Base-by-base conservation (phyloP, 345 rosid species). In the Eutrema japonicum region DNA sequence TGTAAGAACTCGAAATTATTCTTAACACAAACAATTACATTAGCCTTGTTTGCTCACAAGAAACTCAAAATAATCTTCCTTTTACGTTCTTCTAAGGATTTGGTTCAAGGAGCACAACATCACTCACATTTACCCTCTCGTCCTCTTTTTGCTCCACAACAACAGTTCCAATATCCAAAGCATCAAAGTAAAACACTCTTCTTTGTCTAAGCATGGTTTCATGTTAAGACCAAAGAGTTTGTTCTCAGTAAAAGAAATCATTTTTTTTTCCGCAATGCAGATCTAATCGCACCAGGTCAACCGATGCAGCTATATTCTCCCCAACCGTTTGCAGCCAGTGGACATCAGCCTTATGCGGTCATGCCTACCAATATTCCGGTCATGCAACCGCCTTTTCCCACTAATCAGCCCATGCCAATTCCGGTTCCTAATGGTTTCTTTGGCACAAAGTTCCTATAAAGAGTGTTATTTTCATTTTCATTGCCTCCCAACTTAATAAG, bases 161-260 rank as follows among this genome's bases (percentile, higher is more conserved):
- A 81, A 77, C 94, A 86, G 68, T 73, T 84, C 54, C 95, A 81
- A 52, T 82, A 77, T 69, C 81, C 84, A 2, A 87, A 87, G 65
- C 87, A 83, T 64, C 89, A 78, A 75, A 81, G 89, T 86, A 80
- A 42, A 4, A 45, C 14, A 6, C 30, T 37, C 42, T 16, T 58
- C 12, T 29, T 3, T 35, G 27, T 40, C 5, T 8, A 12, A 16
- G 55, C 43, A 33, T 45, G n/a, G 27, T 45, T 69, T 33, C 46
- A 56, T 56, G 65, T 22, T 22, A 22, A 56, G 70, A 49, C 59
- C 50, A 38, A 58, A n/a, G 8, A 48, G 14, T 22, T 47, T 62
- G 46, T 35, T 58, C 29, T 70, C 64, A 55, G 5, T 43, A 3
- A 9, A 47, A 47, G 5, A 35, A 11, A 4, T 35, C n/a, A 5